Base-by-base conservation (phyloP, 805 yeast species). In the Candida nemodendra region DNA sequence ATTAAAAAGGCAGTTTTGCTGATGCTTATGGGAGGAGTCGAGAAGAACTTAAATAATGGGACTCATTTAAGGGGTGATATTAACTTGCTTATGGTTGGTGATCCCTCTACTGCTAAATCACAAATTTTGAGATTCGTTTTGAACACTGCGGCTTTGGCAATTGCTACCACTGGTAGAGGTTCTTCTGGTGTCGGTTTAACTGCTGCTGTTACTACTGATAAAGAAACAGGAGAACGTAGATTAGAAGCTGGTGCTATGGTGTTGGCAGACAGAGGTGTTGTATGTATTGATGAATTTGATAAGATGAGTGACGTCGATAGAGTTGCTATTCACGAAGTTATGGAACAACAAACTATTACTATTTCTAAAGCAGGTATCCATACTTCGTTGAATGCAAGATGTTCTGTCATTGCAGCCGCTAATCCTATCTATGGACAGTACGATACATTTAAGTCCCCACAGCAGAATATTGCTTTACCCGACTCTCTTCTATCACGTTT, bases 151-250 rank as follows among this genome's bases (percentile, higher is more conserved):
- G 72, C 95, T 1, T 70, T 93, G 51, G 98, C 98, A 3, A 89
- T 93, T 51, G 97, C 98, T 18, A 93, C 99, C 1, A 93, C 99
- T 0, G 99, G 99, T 70, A 81, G 96, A 62, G 99, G 99, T 47
- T 91, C 98, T n/a, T 90, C 98, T 1, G 99, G 99, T 62, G 99
- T 93, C 30, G 99, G 99, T 87, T 75, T 93, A 56, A 93, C 99
- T 0, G 99, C 99, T 14, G 99, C 99, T 1, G 99, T 93, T 3
- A 90, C 97, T 5, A 77, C 90, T 1, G 99, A 93, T 64, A 84
- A 82, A 55, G 99, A 93, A 63, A 93, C 99, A 0, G 98, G 98
- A 43, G 99, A 93, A 66, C 75, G 97, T 55, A 76, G 95, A 52
- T 70, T 93, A 48, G 99, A 93, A 66, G 99, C 98, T 1, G 99